These are phyloP conservation scores for Rosa lucieae DNA, from an alignment of 306 rosid species.

Conservation along the genomic window DNA sequence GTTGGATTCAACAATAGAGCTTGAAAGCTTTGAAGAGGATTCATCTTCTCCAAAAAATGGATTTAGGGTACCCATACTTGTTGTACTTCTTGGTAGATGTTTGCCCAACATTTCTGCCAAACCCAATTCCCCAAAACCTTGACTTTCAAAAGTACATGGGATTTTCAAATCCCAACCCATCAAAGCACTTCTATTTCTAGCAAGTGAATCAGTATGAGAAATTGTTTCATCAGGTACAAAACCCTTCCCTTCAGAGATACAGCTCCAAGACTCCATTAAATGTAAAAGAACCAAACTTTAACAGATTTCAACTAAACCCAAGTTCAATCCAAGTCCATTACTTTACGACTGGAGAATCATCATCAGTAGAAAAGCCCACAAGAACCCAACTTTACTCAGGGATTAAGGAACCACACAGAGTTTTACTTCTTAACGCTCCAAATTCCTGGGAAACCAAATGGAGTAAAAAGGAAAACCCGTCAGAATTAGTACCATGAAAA, in stretches of 20 bases:
- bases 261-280: constrained; percentile 86
- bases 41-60: constrained; percentile 45
- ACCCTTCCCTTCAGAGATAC: constrained; percentile 62
- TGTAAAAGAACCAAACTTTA: constrained; percentile 22
- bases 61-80: constrained; percentile 28
- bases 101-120: constrained; percentile 53
- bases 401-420: constrained; percentile 13
- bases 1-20: constrained; percentile 51
- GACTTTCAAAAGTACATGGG: constrained; percentile 53
- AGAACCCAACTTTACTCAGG: not conserved
- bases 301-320: constrained; percentile 29
- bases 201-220: constrained; percentile 43
- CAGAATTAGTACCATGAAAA: constrained; percentile 10
- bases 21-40: constrained; percentile 57
- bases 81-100: constrained; percentile 40
- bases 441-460: constrained; percentile 21
- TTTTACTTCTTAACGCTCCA: constrained; percentile 13
- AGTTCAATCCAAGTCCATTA: constrained; percentile 22
- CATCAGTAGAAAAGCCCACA: constrained; percentile 10
- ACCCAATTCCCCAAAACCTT: constrained; percentile 60
- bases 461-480: not conserved
- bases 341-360: constrained; percentile 14
- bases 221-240: constrained; percentile 48
- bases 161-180: constrained; percentile 65
- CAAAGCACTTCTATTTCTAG: constrained; percentile 45